Conservation (phyloP, 1,139 yeast species). For the Suhomyces panamericanus region DNA sequence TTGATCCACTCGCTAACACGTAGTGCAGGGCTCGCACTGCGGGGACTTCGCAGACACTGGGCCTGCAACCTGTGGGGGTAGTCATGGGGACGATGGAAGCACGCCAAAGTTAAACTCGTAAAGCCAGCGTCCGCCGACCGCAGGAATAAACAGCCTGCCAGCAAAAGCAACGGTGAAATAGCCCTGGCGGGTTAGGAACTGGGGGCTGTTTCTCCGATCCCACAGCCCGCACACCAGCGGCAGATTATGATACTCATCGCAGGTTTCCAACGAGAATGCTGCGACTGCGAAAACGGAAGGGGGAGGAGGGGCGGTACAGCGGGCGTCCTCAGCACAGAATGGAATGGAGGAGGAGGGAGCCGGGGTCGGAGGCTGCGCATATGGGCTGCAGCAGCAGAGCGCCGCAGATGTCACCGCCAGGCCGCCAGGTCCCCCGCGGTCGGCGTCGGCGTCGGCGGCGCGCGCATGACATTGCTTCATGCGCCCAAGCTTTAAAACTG, state of each 20-base stretch:
- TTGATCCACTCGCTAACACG: conserved; percentile 2
- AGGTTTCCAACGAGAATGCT: neutral
- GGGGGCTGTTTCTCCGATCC: conserved; percentile 1
- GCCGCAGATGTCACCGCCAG: no score
- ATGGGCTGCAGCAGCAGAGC: no score
- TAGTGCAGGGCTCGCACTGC: neutral
- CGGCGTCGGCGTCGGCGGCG: neutral
- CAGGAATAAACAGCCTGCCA: neutral
- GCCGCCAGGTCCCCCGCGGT: no score
- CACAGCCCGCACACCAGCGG: neutral
- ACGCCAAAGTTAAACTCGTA: neutral
- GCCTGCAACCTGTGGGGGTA: neutral
- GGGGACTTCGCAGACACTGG: no score
- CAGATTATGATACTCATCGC: conserved; percentile 2
- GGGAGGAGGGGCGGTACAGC: no score
- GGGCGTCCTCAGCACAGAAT: no score
- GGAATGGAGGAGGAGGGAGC: no score
- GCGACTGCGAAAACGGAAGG: neutral
- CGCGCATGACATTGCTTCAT: neutral
- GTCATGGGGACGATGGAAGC: conserved; percentile 2
- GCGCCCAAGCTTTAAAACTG: conserved; percentile 1
- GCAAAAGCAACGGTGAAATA: neutral
- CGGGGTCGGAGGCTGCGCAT: no score
- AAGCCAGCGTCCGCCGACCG: neutral
- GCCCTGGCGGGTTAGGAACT: neutral